Percentiles rank a stretch among this genome's conserved stretches.
These are phyloP conservation scores for Suaeda aralocaspica DNA, from an alignment of 148 eudicot species.

Conservation along the genomic window DNA sequence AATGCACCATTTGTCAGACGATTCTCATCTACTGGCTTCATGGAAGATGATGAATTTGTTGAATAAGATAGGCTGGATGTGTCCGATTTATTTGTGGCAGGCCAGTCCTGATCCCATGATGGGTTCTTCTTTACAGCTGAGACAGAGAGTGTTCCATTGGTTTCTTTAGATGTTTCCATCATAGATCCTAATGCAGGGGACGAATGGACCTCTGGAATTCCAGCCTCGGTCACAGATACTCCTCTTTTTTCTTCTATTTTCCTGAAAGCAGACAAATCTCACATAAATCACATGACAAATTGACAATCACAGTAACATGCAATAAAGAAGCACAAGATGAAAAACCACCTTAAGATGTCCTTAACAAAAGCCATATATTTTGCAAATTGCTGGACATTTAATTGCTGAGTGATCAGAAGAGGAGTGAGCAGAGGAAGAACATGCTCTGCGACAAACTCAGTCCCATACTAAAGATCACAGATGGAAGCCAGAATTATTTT, in stretches of 20 bases:
- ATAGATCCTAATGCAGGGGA: slow-evolving; percentile 33
- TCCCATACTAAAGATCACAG: slow-evolving; percentile 54
- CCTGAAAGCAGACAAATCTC: slow-evolving; percentile 36
- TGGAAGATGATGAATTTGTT: slow-evolving; percentile 25
- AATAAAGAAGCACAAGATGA: background rate
- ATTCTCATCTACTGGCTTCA: slow-evolving; percentile 35
- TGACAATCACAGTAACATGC: background rate
- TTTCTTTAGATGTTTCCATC: slow-evolving; percentile 32
- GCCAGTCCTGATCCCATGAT: slow-evolving; percentile 97
- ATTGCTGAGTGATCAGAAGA: slow-evolving; percentile 76
- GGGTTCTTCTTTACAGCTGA: slow-evolving; percentile 46
- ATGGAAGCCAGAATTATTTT: slow-evolving; percentile 11
- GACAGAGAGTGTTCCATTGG: slow-evolving; percentile 32
- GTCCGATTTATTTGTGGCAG: slow-evolving; percentile 34
- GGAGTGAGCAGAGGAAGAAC: slow-evolving; percentile 82
- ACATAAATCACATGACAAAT: background rate
- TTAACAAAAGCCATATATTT: slow-evolving; percentile 93
- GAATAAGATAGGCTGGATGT: slow-evolving; percentile 30
- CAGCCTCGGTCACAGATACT: slow-evolving; percentile 65
- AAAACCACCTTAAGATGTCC: slow-evolving; percentile 67
- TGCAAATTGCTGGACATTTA: slow-evolving; percentile 96
- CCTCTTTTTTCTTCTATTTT: slow-evolving; percentile 92
- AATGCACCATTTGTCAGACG: slow-evolving; percentile 32
- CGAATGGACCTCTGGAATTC: slow-evolving; percentile 48
- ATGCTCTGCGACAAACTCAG: slow-evolving; percentile 84